Evolutionary conservation across 345 rosid species (phyloP), one percentile per base, ranked within the genome.

Genomic region (Aurinia saxatilis): DNA sequence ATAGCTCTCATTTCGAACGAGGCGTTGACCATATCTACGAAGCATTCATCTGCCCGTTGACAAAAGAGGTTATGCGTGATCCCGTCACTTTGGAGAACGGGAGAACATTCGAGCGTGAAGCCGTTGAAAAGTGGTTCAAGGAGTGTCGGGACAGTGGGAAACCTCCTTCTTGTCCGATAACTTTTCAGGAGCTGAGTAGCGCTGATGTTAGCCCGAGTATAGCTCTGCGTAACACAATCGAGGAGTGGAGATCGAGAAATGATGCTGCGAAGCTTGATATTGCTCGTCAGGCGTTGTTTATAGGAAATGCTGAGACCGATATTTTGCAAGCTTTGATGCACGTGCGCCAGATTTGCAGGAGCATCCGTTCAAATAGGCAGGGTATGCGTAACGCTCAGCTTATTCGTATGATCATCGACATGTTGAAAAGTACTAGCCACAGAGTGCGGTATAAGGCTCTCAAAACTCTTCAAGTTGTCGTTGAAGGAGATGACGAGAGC

Each of bases 161-260:
- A 57, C 79, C 69, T 50, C 66, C 68, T 5, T 80, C 77, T 48
- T 93, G 99, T 68, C 99, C 99, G 4, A 23, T 87, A 72, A 89
- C 99, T 5, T 78, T 57, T 30, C 82, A 78, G 64, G 96, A 85
- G 68, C 73, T 93, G 34, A 87, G 74, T 60, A 79, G 79, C 33
- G 25, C 79, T 0, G 91, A 93, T 18, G 72, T 89, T 30, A 87
- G 84, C 62, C 84, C 96, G 21, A 89, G 95, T 52, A 79, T 93
- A 36, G 97, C 97, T 50, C 56, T 93, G 80, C 83, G 91, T 45
- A 82, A 84, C 80, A 87, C 95, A 7, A 93, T 93, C 42, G 91
- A 93, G 67, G 97, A 93, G 77, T 93, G 99, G 99, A 89, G 80
- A 65, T 84, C 90, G 12, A 81, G 99, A 74, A 90, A 90, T 60